A percentile compares a stretch with the other conserved stretches of the same genome.
phyloP scores from a whole-genome alignment of 352 stramenopile genomes.

The Phytophthora tubulina region DNA sequence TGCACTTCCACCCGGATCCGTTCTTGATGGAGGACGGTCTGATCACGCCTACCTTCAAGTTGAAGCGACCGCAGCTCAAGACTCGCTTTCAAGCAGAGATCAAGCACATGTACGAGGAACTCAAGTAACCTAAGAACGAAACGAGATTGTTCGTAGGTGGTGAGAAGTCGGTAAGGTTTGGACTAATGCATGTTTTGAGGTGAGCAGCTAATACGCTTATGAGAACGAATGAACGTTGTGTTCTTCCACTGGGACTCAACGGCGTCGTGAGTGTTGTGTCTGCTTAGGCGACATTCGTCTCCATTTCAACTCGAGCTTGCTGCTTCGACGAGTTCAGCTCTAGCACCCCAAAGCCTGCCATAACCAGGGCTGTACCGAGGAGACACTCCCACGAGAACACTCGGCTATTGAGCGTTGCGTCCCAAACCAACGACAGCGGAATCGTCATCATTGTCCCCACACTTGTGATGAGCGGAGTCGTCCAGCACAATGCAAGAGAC shows the following conservation, averaged over 20 bases:
- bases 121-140: conserved; percentile 36
- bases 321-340: conserved; percentile 30
- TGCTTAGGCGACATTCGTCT: background rate
- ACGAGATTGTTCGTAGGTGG: background rate
- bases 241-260: no score
- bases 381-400: conserved; percentile 25
- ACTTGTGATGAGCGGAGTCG: conserved; percentile 43
- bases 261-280: no score
- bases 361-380: conserved; percentile 56
- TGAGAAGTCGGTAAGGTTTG: conserved; percentile 9
- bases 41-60: conserved; percentile 97
- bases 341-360: conserved; percentile 58
- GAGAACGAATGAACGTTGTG: no score
- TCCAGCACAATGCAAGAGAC: conserved; percentile 44
- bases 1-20: conserved; percentile 85
- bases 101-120: conserved; percentile 57
- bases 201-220: background rate
- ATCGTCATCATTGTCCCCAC: conserved; percentile 3
- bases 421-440: conserved; percentile 1
- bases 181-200: conserved; percentile 15
- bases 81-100: conserved; percentile 60
- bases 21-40: conserved; percentile 93
- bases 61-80: conserved; percentile 89
- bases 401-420: background rate
- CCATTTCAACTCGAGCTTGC: background rate